These are phyloP conservation scores for Suillus decipiens DNA, from an alignment of 768 basidiomycete genomes.

Conservation along the genomic window DNA sequence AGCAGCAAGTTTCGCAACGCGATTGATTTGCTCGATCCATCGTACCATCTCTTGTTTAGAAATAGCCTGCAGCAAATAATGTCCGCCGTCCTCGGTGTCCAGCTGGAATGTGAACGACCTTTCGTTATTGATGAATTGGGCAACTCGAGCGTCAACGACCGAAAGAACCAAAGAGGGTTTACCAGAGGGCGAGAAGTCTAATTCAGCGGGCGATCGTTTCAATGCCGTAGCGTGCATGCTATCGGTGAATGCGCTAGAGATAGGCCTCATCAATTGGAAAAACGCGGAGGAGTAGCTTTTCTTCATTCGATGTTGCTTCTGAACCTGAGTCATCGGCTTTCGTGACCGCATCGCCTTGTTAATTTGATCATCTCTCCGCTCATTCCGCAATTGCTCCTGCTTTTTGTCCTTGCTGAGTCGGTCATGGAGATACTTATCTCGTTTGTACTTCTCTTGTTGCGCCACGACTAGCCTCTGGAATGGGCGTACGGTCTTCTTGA, in stretches of 20 bases:
- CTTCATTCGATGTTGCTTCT: constrained; percentile 83
- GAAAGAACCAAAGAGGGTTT: constrained; percentile 79
- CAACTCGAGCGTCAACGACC: constrained; percentile 69
- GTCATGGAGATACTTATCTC: constrained; percentile 69
- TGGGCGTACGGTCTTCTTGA: constrained; percentile 57
- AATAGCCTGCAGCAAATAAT: constrained; percentile 75
- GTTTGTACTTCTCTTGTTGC: constrained; percentile 82
- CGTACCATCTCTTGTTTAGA: constrained; percentile 69
- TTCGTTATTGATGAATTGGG: constrained; percentile 75
- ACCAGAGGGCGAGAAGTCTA: constrained; percentile 71
- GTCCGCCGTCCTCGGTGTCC: constrained; percentile 85
- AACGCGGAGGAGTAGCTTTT: constrained; percentile 84
- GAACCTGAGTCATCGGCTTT: constrained; percentile 51
- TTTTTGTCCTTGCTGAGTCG: constrained; percentile 75
- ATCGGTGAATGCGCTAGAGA: constrained; percentile 81
- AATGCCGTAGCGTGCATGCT: constrained; percentile 44
- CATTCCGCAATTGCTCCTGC: constrained; percentile 69
- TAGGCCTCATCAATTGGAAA: constrained; percentile 85
- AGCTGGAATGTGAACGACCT: constrained; percentile 82
- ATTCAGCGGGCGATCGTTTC: constrained; percentile 67
- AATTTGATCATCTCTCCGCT: constrained; percentile 74
- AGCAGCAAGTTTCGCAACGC: constrained; percentile 71
- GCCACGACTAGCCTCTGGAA: constrained; percentile 64
- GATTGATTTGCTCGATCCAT: constrained; percentile 77
- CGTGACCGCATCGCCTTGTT: constrained; percentile 68